Evolutionary conservation across 371 early-diverging fungal species (phyloP), one percentile per base, ranked within the genome.

Genomic region (Mucor ambiguus): DNA sequence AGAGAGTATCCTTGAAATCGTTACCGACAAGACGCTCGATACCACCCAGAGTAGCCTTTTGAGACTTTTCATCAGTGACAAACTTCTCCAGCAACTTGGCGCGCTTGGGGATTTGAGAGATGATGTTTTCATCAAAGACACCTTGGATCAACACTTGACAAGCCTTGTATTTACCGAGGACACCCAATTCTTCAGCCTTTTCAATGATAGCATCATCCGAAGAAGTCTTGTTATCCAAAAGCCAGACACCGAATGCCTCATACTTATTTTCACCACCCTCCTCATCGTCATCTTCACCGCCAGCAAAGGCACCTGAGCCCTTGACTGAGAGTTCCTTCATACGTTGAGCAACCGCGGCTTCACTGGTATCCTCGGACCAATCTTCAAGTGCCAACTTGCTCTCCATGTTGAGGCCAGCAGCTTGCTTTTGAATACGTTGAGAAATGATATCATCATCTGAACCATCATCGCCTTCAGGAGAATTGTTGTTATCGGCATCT

Each of bases 41-140:
- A 30, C 97, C 97, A 71, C 97, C 98, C 10, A 98, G 77, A 29
- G 95, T 75, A 10, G 91, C 91, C 77, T 91, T 92, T 80, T 96
- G 96, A 63, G 87, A 86, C 83, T 96, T 96, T 67, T 95, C 94
- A 60, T 80, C 84, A 38, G 68, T 72, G 59, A 93, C 85, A 71
- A 96, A 95, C 63, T 79, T 79, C 33, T 41, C 55, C 38, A 97
- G 78, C 58, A 96, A 78, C 33, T 82, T 73, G 30, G 81, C 82
- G 71, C 91, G 90, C 72, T 85, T 87, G 63, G 79, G 82, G 62
- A 89, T 82, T 74, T 89, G 87, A 41, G 80, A 68, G 20, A 76
- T 73, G 66, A 93, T 83, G 48, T 81, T 82, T 59, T 89, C 90
- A 59, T 85, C 82, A 64, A 94, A 87, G 70, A 93, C 80, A 73